Evolutionary conservation across 1,284 basidiomycete species (phyloP), one percentile per base, ranked within the genome.

Genomic region (Cryptococcus jaspeensis): DNA sequence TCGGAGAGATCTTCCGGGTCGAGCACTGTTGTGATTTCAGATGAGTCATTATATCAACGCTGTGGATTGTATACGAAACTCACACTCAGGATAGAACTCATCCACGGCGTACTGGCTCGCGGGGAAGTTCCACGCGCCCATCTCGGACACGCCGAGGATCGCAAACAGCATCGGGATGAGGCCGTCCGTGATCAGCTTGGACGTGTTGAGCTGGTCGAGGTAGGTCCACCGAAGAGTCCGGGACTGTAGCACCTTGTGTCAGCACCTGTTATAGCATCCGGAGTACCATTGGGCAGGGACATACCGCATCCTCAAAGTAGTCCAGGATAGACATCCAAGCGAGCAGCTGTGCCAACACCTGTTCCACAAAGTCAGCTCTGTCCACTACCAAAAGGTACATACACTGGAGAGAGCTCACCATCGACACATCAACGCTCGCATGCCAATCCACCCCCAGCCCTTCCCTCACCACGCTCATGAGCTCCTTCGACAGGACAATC

Each of bases 321-420:
- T 95, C 90, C 63, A 98, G 88, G 0, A 88, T 71, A 5, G 92
- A 79, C 84, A 97, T 89, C 95, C 95, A 99, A 8, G 84, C 84
- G 4, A 98, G 81, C n/a, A 98, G 79, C 67, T 86, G 63, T 11
- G 63, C 67, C 13, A 68, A 47, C 43, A 65, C 53, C 65, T 67
- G 40, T 37, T 1, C 3, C 25, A 22, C 28, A 32, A 15, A 8
- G 40, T 53, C 20, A 50, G 32, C 28, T 16, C 5, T 13, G 5
- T 43, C 32, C 47, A 38, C 47, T 3, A 53, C 28, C 20, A 45
- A 37, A 3, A 4, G 44, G 25, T 4, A 5, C 41, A 53, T 43
- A 2, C 54, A 63, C 43, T 5, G 28, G 28, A 32, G 9, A 4
- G 5, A 9, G 51, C 52, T 53, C 38, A 65, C 60, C 3, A 52